A percentile compares a stretch with the other conserved stretches of the same genome.
These are phyloP conservation scores for Geotrichum carabidarum DNA, from an alignment of 1,139 yeast species.

Conservation along the genomic window DNA sequence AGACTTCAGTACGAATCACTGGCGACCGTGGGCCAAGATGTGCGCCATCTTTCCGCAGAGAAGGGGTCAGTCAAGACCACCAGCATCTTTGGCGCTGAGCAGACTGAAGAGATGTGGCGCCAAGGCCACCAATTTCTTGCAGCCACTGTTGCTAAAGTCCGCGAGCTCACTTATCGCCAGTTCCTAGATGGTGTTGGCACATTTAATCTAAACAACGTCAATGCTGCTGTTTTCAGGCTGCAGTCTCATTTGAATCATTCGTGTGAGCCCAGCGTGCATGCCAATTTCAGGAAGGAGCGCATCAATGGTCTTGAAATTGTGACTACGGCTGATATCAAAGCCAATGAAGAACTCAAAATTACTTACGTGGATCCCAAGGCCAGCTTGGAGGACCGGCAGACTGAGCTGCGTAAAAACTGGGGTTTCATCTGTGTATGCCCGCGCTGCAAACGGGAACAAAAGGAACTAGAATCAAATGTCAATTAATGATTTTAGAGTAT, in stretches of 20 bases:
- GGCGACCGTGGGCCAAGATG: conserved; percentile 67
- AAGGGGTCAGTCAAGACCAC: conserved; percentile 3
- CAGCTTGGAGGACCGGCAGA: conserved; percentile 58
- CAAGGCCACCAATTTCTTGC: conserved; percentile 51
- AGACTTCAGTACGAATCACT: conserved; percentile 51
- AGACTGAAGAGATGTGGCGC: conserved; percentile 58
- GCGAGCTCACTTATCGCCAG: conserved; percentile 48
- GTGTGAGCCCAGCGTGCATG: conserved; percentile 67
- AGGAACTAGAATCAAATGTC: conserved; percentile 21
- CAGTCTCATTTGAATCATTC: conserved; percentile 74
- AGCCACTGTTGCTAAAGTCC: conserved; percentile 45
- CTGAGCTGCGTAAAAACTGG: conserved; percentile 71
- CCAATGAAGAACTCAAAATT: conserved; percentile 65
- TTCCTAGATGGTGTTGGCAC: conserved; percentile 63
- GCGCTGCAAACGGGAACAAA: conserved; percentile 58
- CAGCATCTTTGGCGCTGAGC: conserved; percentile 50
- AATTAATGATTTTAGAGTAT: no score
- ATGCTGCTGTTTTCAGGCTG: conserved; percentile 50
- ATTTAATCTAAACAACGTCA: conserved; percentile 67
- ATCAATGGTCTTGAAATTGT: conserved; percentile 53
- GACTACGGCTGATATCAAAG: conserved; percentile 54
- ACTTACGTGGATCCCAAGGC: conserved; percentile 67
- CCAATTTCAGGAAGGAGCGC: conserved; percentile 37
- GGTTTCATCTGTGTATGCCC: conserved; percentile 71
- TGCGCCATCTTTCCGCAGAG: conserved; percentile 40